Conservation (phyloP, 2,329 filamentous ascomycete genomes). For the Cladorrhinum sp. region DNA sequence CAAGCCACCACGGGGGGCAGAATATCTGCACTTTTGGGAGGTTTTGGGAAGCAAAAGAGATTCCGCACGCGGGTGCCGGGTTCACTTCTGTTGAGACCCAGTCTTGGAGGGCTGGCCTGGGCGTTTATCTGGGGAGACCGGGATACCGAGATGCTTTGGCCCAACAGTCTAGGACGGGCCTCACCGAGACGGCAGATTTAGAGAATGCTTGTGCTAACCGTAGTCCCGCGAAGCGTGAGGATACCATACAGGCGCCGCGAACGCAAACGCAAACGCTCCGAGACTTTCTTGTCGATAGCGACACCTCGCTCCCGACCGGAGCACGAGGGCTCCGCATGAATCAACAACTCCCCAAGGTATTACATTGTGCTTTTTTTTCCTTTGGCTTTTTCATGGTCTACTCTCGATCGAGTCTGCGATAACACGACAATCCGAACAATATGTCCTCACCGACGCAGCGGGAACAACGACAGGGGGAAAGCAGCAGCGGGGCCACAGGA, state of each 20-base stretch:
- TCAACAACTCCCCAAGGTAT: slow-evolving; percentile 46
- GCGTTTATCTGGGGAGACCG: not conserved
- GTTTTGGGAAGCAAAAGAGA: slow-evolving; percentile 18
- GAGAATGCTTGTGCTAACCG: slow-evolving; percentile 21
- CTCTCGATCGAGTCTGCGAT: not conserved
- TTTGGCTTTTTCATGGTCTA: not conserved
- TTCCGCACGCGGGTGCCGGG: not conserved
- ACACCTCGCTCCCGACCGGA: slow-evolving; percentile 35
- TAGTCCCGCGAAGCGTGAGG: slow-evolving; percentile 7
- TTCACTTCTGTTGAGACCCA: not conserved
- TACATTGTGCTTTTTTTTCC: slow-evolving; percentile 18
- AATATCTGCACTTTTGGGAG: slow-evolving; percentile 14
- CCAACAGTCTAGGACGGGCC: not conserved
- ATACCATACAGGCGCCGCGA: slow-evolving; percentile 27
- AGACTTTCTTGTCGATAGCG: slow-evolving; percentile 30
- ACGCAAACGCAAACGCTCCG: slow-evolving; percentile 21
- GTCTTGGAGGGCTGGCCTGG: slow-evolving; percentile 10
- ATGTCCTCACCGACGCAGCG: slow-evolving; percentile 3
- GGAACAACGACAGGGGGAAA: not conserved
- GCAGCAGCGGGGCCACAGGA: slow-evolving; percentile 11
- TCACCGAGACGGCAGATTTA: slow-evolving; percentile 9
- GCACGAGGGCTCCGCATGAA: slow-evolving; percentile 44
- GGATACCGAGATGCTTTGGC: no score
- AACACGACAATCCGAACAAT: not conserved
- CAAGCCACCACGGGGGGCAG: slow-evolving; percentile 21